phyloP scores from a whole-genome alignment of 257 asterid species.

The Prunella vulgaris region DNA sequence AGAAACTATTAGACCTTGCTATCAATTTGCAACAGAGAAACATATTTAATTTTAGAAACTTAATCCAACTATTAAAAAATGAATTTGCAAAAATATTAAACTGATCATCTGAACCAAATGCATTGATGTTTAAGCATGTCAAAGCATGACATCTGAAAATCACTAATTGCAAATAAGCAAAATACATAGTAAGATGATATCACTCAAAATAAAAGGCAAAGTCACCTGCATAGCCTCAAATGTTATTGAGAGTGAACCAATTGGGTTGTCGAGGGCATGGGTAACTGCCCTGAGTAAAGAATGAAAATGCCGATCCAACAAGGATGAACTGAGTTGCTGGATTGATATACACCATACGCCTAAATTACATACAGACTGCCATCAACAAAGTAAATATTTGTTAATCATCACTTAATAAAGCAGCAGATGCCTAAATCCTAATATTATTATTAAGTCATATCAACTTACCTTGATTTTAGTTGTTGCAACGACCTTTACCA shows the following conservation, averaged over 20 bases:
- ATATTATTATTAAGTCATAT: not conserved
- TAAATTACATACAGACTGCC: conserved; percentile 77
- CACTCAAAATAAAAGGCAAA: conserved; percentile 1
- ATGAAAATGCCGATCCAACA: conserved; percentile 47
- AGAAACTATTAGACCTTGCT: not conserved
- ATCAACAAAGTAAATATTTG: conserved; percentile 16
- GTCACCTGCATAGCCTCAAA: conserved; percentile 83
- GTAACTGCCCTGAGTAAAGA: conserved; percentile 50
- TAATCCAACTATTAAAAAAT: not conserved
- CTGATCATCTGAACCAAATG: not conserved
- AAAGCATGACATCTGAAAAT: not conserved
- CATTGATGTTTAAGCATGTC: not conserved
- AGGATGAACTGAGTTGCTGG: conserved; percentile 49
- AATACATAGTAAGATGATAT: not conserved
- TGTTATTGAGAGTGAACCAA: conserved; percentile 72
- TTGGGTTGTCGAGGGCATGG: conserved; percentile 75
- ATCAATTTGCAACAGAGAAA: not conserved
- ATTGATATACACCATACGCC: conserved; percentile 81
- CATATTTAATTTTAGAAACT: not conserved
- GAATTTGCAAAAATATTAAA: not conserved
- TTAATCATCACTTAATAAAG: conserved; percentile 14
- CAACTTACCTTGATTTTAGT: conserved; percentile 59
- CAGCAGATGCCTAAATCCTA: conserved; percentile 12
- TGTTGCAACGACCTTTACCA: conserved; percentile 47
- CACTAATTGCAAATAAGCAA: not conserved